These are phyloP conservation scores for Penicillium herquei DNA, from an alignment of 495 filamentous ascomycete genomes.

Conservation along the genomic window DNA sequence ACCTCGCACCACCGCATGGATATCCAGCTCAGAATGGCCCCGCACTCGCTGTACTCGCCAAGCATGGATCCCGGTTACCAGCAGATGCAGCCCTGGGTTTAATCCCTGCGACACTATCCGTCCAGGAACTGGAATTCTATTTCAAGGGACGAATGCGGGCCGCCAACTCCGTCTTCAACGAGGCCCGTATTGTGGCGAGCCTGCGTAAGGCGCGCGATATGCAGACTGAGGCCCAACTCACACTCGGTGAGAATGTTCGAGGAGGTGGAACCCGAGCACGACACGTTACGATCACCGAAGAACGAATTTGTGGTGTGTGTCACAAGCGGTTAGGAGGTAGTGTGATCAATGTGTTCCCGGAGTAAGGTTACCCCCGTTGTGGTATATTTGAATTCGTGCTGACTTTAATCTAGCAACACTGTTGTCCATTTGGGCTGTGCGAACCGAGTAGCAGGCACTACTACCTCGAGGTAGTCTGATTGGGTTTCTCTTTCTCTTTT, in stretches of 20 bases:
- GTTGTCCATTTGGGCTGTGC: slow-evolving; percentile 87
- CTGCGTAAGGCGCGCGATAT: slow-evolving; percentile 72
- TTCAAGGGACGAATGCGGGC: slow-evolving; percentile 87
- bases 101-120: slow-evolving; percentile 75
- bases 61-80: slow-evolving; percentile 88
- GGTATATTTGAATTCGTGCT: slow-evolving; percentile 5
- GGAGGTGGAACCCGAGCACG: slow-evolving; percentile 59
- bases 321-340: slow-evolving; percentile 88
- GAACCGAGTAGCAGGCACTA: slow-evolving; percentile 36
- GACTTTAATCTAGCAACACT: slow-evolving; percentile 42
- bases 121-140: slow-evolving; percentile 81
- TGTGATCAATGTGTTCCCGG: slow-evolving; percentile 75
- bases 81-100: slow-evolving; percentile 79
- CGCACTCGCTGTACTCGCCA: slow-evolving; percentile 81
- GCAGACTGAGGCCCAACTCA: slow-evolving; percentile 64
- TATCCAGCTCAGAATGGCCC: slow-evolving; percentile 72
- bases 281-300: slow-evolving; percentile 77
- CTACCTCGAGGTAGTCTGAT: slow-evolving; percentile 15
- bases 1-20: slow-evolving; percentile 77
- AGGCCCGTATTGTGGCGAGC: slow-evolving; percentile 70
- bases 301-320: slow-evolving; percentile 86
- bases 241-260: slow-evolving; percentile 61
- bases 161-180: slow-evolving; percentile 77
- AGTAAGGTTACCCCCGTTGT: slow-evolving; percentile 40
- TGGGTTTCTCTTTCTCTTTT: neutral